phyloP scores from a whole-genome alignment of 179 eudicot genomes.

The Vitellaria paradoxa region DNA sequence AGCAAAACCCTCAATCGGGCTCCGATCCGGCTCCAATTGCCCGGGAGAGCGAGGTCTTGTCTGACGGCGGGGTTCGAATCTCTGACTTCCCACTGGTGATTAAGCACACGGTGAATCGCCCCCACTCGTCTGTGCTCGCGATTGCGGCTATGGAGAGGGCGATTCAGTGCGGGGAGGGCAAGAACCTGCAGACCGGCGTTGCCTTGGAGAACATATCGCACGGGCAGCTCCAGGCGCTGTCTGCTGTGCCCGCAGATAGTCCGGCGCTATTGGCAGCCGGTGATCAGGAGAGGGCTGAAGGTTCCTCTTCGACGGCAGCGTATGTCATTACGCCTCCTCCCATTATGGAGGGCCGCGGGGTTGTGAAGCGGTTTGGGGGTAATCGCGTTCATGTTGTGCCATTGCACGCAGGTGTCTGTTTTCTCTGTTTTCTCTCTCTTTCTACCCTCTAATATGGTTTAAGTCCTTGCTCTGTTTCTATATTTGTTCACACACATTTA shows the following conservation, averaged over 20 bases:
- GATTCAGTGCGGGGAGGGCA: constrained; percentile 34
- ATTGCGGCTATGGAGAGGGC: constrained; percentile 57
- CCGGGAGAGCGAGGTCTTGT: constrained; percentile 45
- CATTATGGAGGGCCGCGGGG: constrained; percentile 64
- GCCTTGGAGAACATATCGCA: constrained; percentile 73
- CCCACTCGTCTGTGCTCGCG: constrained; percentile 49
- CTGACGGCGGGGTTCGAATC: constrained; percentile 45
- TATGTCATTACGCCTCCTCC: constrained; percentile 65
- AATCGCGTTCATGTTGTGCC: constrained; percentile 60
- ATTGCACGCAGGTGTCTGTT: constrained; percentile 68
- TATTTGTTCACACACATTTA: neutral
- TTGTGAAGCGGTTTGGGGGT: constrained; percentile 62
- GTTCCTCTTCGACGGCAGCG: constrained; percentile 21
- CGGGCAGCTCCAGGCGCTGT: constrained; percentile 88
- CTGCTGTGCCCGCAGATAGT: constrained; percentile 58
- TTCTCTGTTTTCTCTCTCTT: neutral
- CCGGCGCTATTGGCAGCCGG: constrained; percentile 35
- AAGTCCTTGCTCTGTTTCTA: no score
- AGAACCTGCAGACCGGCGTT: constrained; percentile 24
- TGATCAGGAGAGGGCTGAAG: constrained; percentile 35
- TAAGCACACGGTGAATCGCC: constrained; percentile 45
- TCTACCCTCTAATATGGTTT: neutral
- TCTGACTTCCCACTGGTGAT: constrained; percentile 63
- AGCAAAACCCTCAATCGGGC: constrained; percentile 10
- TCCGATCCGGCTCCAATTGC: constrained; percentile 15